phyloP scores from a whole-genome alignment of 208 protist genomes.

The Trypanosoma lewisi region DNA sequence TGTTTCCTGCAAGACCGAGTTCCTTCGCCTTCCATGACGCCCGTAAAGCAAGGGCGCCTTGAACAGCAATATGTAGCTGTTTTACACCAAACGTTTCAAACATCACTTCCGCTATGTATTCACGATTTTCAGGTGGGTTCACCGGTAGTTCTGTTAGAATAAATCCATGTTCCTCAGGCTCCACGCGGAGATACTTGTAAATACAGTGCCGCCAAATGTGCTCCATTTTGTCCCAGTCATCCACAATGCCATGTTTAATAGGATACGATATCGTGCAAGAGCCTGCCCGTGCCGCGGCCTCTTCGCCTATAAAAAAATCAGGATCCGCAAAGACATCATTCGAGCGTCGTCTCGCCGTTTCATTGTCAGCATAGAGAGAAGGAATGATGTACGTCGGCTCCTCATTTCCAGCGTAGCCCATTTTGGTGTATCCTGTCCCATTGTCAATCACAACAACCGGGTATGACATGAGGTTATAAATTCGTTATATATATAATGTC shows the following conservation, averaged over 20 bases:
- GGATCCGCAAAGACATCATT: constrained; percentile 83
- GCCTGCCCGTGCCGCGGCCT: constrained; percentile 64
- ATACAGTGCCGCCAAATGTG: constrained; percentile 96
- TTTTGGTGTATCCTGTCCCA: constrained; percentile 98
- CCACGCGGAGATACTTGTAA: constrained; percentile 97
- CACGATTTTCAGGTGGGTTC: constrained; percentile 97
- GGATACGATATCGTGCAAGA: constrained; percentile 59
- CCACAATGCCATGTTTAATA: constrained; percentile 93
- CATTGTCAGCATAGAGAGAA: constrained; percentile 83
- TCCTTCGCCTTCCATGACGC: constrained; percentile 74
- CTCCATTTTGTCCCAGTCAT: constrained; percentile 98
- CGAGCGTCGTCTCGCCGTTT: constrained; percentile 23
- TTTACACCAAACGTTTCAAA: constrained; percentile 99
- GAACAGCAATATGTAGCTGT: constrained; percentile 97
- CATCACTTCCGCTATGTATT: constrained; percentile 98
- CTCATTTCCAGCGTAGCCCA: constrained; percentile 97
- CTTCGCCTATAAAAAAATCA: constrained; percentile 95
- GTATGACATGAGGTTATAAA: constrained; percentile 20
- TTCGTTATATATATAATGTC: too few species aligned
- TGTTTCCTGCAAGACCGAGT: constrained; percentile 24
- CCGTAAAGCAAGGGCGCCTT: constrained; percentile 95
- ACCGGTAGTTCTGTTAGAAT: constrained; percentile 97
- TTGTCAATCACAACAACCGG: constrained; percentile 98
- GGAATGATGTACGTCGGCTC: constrained; percentile 96
- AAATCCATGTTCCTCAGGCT: constrained; percentile 97